phyloP scores from a whole-genome alignment of 2,329 filamentous ascomycete species.

The Xylariaceae sp. region DNA sequence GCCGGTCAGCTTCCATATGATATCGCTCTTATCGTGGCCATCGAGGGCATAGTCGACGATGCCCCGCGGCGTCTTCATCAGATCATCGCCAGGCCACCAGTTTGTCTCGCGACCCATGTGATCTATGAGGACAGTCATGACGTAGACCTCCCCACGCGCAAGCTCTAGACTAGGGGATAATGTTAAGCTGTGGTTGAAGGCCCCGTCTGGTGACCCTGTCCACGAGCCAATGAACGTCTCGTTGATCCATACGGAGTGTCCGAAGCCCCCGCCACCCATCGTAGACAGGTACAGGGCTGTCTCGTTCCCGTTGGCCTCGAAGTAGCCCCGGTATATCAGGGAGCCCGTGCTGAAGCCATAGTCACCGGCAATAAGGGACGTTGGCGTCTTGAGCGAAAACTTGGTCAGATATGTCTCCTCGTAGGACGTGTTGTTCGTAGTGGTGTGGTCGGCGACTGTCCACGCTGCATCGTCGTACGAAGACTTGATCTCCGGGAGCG shows the following conservation, averaged over 20 bases:
- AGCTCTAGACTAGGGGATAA: slow-evolving; percentile 47
- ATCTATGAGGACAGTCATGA: slow-evolving; percentile 66
- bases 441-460: slow-evolving; percentile 47
- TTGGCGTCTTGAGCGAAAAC: slow-evolving; percentile 53
- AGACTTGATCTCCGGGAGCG: slow-evolving; percentile 61
- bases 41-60: slow-evolving; percentile 56
- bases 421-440: slow-evolving; percentile 53
- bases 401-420: slow-evolving; percentile 10
- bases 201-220: slow-evolving; percentile 45
- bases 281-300: slow-evolving; percentile 52
- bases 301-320: slow-evolving; percentile 58
- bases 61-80: slow-evolving; percentile 52
- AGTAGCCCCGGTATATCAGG: slow-evolving; percentile 65
- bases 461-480: slow-evolving; percentile 66
- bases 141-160: slow-evolving; percentile 46
- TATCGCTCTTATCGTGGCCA: slow-evolving; percentile 40
- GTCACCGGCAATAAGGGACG: slow-evolving; percentile 62
- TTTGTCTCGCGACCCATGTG: slow-evolving; percentile 67
- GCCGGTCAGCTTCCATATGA: slow-evolving; percentile 62
- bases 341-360: slow-evolving; percentile 69
- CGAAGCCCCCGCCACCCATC: slow-evolving; percentile 63
- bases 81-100: not conserved
- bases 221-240: slow-evolving; percentile 59
- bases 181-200: slow-evolving; percentile 47
- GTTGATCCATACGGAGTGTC: slow-evolving; percentile 62